A percentile compares a stretch with the other conserved stretches of the same genome.
Conservation (phyloP, 106 monocot genomes). For the Chionographis japonica region DNA sequence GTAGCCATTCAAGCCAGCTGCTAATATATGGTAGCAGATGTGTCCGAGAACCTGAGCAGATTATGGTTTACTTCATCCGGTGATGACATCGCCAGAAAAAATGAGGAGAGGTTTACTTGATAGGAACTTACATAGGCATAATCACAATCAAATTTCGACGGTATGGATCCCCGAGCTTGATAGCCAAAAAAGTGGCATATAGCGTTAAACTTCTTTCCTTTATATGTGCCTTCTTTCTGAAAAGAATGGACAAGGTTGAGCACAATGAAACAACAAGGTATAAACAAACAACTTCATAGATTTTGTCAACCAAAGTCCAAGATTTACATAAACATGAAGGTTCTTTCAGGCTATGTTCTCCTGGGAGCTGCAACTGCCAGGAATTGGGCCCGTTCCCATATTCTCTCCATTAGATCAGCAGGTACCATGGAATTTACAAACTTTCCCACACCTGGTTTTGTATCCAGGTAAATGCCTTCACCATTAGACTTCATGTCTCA, state of each 20-base stretch:
- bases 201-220: conserved; percentile 84
- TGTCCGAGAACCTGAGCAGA: conserved; percentile 46
- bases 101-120: neutral
- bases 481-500: too few relatives aligned
- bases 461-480: too few relatives aligned
- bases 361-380: too few relatives aligned
- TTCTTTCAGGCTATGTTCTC: too few relatives aligned
- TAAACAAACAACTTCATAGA: too few relatives aligned
- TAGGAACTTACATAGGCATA: conserved; percentile 68
- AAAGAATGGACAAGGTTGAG: neutral
- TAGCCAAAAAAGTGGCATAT: conserved; percentile 97
- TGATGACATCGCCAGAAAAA: neutral
- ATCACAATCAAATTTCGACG: conserved; percentile 93
- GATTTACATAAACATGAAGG: too few relatives aligned
- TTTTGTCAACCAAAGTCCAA: too few relatives aligned
- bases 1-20: conserved; percentile 58
- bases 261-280: neutral
- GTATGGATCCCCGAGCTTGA: conserved; percentile 84
- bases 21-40: conserved; percentile 41
- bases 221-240: conserved; percentile 82
- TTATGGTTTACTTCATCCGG: neutral
- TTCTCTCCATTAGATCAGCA: too few relatives aligned
- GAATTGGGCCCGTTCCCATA: too few relatives aligned
- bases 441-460: too few relatives aligned
- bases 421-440: too few relatives aligned